Evolutionary conservation across 2,329 filamentous ascomycete genomes (phyloP).

Genomic region (Ceratocystis destructans): DNA sequence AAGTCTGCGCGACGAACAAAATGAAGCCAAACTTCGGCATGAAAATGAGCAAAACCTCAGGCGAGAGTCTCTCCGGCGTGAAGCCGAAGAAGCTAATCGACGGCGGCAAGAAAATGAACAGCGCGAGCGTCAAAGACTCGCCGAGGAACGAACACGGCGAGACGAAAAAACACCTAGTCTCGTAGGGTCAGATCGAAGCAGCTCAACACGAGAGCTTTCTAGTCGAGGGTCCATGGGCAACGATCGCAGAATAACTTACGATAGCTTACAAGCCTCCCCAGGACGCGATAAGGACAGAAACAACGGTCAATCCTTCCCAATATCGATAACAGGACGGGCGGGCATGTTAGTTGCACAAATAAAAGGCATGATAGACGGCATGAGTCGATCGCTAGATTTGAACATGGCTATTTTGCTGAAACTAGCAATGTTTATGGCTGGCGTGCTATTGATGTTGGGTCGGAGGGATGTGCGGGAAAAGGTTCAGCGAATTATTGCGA

Average conservation of each 20-base stretch:
- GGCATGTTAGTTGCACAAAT: constrained; percentile 41
- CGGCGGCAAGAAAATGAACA: constrained; percentile 47
- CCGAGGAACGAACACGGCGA: constrained; percentile 38
- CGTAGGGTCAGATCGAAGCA: constrained; percentile 26
- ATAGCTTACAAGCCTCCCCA: background rate
- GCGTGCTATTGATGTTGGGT: constrained; percentile 63
- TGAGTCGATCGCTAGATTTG: constrained; percentile 38
- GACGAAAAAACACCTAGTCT: constrained; percentile 37
- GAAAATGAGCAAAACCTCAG: constrained; percentile 43
- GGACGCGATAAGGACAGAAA: constrained; percentile 14
- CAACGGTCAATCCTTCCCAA: constrained; percentile 25
- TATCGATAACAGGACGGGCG: constrained; percentile 28
- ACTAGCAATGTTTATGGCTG: constrained; percentile 65
- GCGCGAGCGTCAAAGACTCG: constrained; percentile 36
- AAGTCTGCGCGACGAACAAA: constrained; percentile 69
- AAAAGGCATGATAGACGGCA: constrained; percentile 36
- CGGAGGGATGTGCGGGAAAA: constrained; percentile 62
- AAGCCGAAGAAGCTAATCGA: constrained; percentile 44
- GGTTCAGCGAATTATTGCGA: constrained; percentile 52
- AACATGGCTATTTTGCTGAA: constrained; percentile 45
- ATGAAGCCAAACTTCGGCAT: constrained; percentile 53
- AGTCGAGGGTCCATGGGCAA: background rate
- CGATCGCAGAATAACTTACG: background rate
- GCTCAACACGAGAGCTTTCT: constrained; percentile 9
- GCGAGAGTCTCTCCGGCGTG: constrained; percentile 42